Evolutionary conservation across 2,329 filamentous ascomycete species (phyloP).

Genomic region (Cladosporium sp.): DNA sequence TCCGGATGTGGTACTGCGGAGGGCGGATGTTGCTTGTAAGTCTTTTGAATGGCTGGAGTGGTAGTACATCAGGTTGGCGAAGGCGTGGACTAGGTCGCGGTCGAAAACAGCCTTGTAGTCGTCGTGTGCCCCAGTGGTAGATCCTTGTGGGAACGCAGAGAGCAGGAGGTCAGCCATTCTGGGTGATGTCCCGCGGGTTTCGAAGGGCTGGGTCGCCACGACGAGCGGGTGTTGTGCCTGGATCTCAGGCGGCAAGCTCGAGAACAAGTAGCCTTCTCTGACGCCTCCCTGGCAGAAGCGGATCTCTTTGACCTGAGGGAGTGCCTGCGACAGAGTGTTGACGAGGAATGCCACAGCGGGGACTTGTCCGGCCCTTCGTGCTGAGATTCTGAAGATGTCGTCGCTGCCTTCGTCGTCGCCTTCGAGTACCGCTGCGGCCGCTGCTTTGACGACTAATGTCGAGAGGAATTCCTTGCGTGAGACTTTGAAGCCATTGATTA

Average conservation of each 20-base stretch:
- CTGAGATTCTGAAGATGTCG: constrained; percentile 70
- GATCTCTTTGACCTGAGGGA: constrained; percentile 70
- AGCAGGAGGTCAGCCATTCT: constrained; percentile 52
- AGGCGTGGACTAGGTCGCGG: constrained; percentile 52
- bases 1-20: constrained; percentile 72
- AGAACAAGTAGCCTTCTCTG: constrained; percentile 77
- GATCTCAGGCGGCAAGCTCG: constrained; percentile 60
- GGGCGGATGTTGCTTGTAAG: constrained; percentile 61
- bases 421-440: constrained; percentile 39
- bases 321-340: constrained; percentile 67
- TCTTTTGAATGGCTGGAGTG: constrained; percentile 47
- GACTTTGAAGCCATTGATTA: constrained; percentile 76
- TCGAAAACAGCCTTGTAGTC: constrained; percentile 45
- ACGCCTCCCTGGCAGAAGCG: constrained; percentile 88
- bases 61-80: constrained; percentile 60
- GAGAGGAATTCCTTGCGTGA: constrained; percentile 61
- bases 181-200: constrained; percentile 46
- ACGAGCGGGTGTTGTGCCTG: constrained; percentile 68
- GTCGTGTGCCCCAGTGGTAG: constrained; percentile 26
- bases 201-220: constrained; percentile 58
- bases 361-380: constrained; percentile 75
- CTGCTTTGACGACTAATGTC: constrained; percentile 47
- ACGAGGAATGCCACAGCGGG: constrained; percentile 80
- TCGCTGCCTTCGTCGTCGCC: constrained; percentile 35
- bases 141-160: constrained; percentile 45